Evolutionary conservation across 805 yeast genomes (phyloP).

Genomic region (Tetrapisispora phaffii): DNA sequence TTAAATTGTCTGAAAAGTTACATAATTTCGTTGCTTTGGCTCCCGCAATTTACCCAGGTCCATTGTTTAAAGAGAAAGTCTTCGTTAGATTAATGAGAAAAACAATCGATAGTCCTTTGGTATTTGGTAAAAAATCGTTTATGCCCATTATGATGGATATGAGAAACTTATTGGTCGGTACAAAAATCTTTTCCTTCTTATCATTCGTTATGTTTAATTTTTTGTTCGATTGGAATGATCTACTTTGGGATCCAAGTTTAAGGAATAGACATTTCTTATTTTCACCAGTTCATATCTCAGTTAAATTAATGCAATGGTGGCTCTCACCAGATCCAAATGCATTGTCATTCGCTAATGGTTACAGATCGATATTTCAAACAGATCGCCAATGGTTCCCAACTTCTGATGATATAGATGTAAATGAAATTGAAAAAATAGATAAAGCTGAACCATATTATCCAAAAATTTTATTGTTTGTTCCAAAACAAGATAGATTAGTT

Average conservation of each 20-base stretch:
- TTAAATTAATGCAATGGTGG: conserved; percentile 91
- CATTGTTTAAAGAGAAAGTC: conserved; percentile 48
- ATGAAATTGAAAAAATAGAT: not conserved
- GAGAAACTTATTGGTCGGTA: conserved; percentile 41
- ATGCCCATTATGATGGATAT: conserved; percentile 62
- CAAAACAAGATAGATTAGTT: conserved; percentile 69
- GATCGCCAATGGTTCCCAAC: conserved; percentile 45
- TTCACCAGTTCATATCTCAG: conserved; percentile 75
- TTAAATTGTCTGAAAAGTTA: conserved; percentile 41
- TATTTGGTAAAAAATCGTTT: conserved; percentile 73
- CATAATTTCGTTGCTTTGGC: conserved; percentile 69
- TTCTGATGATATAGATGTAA: not conserved
- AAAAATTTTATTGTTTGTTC: conserved; percentile 55
- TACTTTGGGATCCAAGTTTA: conserved; percentile 58
- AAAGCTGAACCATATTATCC: conserved; percentile 33
- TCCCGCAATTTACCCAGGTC: conserved; percentile 88
- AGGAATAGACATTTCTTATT: conserved; percentile 71
- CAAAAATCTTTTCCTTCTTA: conserved; percentile 46
- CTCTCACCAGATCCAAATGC: conserved; percentile 35
- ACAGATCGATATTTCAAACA: conserved; percentile 40
- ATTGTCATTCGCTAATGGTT: conserved; percentile 34
- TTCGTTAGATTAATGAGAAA: conserved; percentile 56
- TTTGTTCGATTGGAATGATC: conserved; percentile 79
- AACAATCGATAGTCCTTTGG: conserved; percentile 37
- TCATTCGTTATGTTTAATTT: conserved; percentile 81